These are phyloP conservation scores for Globisporangium nunn DNA, from an alignment of 352 stramenopile genomes.

Conservation along the genomic window DNA sequence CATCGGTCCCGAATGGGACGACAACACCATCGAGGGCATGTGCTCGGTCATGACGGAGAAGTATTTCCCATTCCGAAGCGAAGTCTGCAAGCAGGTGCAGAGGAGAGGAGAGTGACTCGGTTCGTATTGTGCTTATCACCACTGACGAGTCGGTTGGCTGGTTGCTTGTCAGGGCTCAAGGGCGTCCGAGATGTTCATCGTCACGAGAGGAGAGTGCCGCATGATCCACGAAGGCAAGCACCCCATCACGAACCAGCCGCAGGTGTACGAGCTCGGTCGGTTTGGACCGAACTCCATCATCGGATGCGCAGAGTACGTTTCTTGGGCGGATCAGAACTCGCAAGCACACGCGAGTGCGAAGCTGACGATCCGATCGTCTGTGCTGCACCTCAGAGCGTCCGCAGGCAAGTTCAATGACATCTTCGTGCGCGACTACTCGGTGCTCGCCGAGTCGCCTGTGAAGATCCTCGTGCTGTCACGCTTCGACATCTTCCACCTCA, in stretches of 20 bases:
- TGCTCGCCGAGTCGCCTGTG: slow-evolving; percentile 64
- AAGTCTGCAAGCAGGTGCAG: slow-evolving; percentile 72
- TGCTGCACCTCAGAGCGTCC: slow-evolving; percentile 33
- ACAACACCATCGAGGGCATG: slow-evolving; percentile 79
- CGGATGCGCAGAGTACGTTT: slow-evolving; percentile 70
- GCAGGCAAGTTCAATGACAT: slow-evolving; percentile 82
- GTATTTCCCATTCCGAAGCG: slow-evolving; percentile 54
- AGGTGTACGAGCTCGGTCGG: slow-evolving; percentile 60
- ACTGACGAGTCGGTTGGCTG: background rate
- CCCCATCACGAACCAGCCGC: slow-evolving; percentile 48
- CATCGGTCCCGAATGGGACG: slow-evolving; percentile 68
- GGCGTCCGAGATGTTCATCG: slow-evolving; percentile 62
- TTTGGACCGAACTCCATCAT: slow-evolving; percentile 73
- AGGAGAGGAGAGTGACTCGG: background rate
- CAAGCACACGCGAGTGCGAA: background rate
- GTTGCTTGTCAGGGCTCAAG: slow-evolving; percentile 41
- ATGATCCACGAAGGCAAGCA: slow-evolving; percentile 75
- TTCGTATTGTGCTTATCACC: background rate
- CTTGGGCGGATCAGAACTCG: too few relatives aligned
- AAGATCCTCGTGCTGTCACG: slow-evolving; percentile 76
- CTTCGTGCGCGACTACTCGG: slow-evolving; percentile 67
- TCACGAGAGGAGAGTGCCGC: slow-evolving; percentile 68
- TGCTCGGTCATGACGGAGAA: slow-evolving; percentile 83
- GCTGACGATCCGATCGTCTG: background rate
- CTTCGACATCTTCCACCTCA: slow-evolving; percentile 82